phyloP scores from a whole-genome alignment of 441 rosid genomes.

The Aleurites moluccanus region DNA sequence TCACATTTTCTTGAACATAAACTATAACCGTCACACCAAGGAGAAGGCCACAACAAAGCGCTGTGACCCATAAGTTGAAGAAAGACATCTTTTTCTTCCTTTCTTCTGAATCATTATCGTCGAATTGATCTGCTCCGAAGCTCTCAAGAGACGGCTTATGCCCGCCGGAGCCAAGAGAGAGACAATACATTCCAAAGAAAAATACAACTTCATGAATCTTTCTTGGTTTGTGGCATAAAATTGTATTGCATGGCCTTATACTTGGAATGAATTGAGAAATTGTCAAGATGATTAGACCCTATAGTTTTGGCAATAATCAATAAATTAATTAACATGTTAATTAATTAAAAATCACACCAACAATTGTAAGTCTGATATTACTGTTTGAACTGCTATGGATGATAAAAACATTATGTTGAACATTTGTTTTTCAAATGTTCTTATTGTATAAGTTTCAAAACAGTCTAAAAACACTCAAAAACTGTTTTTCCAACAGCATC shows the following conservation, averaged over 20 bases:
- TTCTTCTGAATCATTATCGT: slow-evolving; percentile 57
- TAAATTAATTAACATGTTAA: no score
- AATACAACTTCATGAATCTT: slow-evolving; percentile 39
- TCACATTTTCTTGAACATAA: slow-evolving; percentile 72
- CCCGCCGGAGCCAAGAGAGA: slow-evolving; percentile 83
- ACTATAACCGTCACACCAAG: slow-evolving; percentile 69
- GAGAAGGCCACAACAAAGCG: slow-evolving; percentile 60
- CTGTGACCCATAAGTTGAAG: slow-evolving; percentile 72
- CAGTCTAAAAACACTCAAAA: no score
- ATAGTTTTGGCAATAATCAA: neutral
- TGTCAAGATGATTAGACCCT: slow-evolving; percentile 77
- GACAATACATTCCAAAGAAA: slow-evolving; percentile 61
- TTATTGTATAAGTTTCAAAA: no score
- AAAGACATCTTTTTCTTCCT: slow-evolving; percentile 65
- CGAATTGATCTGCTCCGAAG: slow-evolving; percentile 86
- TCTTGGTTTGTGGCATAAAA: slow-evolving; percentile 46
- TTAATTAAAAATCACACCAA: no score
- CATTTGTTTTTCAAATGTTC: no score
- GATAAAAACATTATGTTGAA: no score
- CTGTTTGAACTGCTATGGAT: no score
- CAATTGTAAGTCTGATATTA: no score
- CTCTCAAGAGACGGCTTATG: slow-evolving; percentile 84
- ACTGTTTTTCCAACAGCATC: no score
- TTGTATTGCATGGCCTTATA: slow-evolving; percentile 46
- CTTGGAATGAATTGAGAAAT: slow-evolving; percentile 61